These are phyloP conservation scores for Tephrocybe sp. DNA, from an alignment of 768 basidiomycete genomes.

Conservation along the genomic window DNA sequence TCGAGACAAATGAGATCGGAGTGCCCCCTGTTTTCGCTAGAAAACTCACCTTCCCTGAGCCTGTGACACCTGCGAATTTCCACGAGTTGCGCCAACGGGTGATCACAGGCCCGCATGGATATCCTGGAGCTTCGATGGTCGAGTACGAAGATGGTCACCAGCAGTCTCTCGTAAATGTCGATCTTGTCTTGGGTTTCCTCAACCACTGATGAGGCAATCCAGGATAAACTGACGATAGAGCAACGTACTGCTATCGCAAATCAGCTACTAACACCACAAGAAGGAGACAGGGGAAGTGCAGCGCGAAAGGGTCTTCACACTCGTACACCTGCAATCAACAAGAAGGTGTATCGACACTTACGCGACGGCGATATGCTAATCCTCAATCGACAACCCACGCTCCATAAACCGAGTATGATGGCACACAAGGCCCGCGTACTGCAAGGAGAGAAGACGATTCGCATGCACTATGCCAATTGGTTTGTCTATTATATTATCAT, in stretches of 20 bases:
- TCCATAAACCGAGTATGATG: constrained; percentile 99
- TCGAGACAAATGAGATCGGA: constrained; percentile 98
- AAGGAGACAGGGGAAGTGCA: constrained; percentile 55
- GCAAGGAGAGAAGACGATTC: constrained; percentile 96
- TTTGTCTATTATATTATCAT: constrained; percentile 49
- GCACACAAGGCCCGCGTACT: constrained; percentile 90
- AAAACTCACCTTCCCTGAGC: constrained; percentile 96
- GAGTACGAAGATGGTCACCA: constrained; percentile 94
- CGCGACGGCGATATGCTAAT: constrained; percentile 94
- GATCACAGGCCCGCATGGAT: constrained; percentile 82
- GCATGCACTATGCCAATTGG: constrained; percentile 99
- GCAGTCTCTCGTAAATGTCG: constrained; percentile 66
- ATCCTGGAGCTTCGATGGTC: constrained; percentile 93
- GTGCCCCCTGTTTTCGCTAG: constrained; percentile 96
- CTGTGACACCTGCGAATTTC: constrained; percentile 90
- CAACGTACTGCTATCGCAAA: constrained; percentile 95
- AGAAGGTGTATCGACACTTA: constrained; percentile 96
- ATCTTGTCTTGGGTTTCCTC: not conserved
- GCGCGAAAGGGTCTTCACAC: constrained; percentile 65
- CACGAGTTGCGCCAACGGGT: constrained; percentile 86
- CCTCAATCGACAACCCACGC: constrained; percentile 95
- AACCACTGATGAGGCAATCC: constrained; percentile 6
- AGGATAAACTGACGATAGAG: constrained; percentile 87
- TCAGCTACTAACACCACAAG: constrained; percentile 89
- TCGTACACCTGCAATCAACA: constrained; percentile 80